These are phyloP conservation scores for Penicillium thymicola DNA, from an alignment of 2,329 filamentous ascomycete genomes.

Conservation along the genomic window DNA sequence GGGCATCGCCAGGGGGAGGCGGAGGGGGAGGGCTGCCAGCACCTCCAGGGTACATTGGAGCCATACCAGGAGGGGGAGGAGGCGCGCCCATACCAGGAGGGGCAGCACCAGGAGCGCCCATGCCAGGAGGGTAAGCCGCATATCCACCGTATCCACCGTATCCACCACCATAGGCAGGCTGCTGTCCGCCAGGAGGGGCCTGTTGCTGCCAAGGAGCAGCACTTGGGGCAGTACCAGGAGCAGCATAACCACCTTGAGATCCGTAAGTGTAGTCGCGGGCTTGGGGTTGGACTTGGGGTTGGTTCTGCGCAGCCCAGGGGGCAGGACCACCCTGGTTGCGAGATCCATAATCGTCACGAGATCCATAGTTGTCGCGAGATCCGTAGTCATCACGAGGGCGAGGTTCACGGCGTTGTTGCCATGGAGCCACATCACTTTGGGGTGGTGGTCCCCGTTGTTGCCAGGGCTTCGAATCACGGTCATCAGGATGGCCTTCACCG, in stretches of 20 bases:
- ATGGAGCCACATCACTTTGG: slow-evolving; percentile 73
- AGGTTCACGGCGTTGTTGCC: slow-evolving; percentile 61
- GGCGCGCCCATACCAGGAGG: slow-evolving; percentile 43
- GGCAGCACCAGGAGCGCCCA: slow-evolving; percentile 53
- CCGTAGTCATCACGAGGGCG: slow-evolving; percentile 48
- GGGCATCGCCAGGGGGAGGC: slow-evolving; percentile 40
- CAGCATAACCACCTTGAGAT: slow-evolving; percentile 39
- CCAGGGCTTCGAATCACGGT: slow-evolving; percentile 73
- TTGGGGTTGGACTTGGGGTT: slow-evolving; percentile 46
- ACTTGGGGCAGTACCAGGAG: slow-evolving; percentile 44
- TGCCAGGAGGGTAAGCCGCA: slow-evolving; percentile 43
- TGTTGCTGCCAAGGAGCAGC: slow-evolving; percentile 63
- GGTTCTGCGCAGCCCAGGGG: slow-evolving; percentile 36
- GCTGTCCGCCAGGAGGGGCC: slow-evolving; percentile 44
- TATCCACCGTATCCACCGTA: slow-evolving; percentile 55
- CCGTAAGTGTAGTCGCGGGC: slow-evolving; percentile 45
- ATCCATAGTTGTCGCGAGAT: slow-evolving; percentile 40
- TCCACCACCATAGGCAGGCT: slow-evolving; percentile 55
- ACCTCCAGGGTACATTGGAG: slow-evolving; percentile 39
- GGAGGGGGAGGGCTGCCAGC: slow-evolving; percentile 40
- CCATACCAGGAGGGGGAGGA: slow-evolving; percentile 47
- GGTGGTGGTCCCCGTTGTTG: slow-evolving; percentile 77
- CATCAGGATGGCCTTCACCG: slow-evolving; percentile 35
- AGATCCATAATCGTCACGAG: slow-evolving; percentile 43
- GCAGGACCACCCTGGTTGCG: slow-evolving; percentile 38